phyloP scores from a whole-genome alignment of 495 filamentous ascomycete genomes.

The Bombardia bombarda region DNA sequence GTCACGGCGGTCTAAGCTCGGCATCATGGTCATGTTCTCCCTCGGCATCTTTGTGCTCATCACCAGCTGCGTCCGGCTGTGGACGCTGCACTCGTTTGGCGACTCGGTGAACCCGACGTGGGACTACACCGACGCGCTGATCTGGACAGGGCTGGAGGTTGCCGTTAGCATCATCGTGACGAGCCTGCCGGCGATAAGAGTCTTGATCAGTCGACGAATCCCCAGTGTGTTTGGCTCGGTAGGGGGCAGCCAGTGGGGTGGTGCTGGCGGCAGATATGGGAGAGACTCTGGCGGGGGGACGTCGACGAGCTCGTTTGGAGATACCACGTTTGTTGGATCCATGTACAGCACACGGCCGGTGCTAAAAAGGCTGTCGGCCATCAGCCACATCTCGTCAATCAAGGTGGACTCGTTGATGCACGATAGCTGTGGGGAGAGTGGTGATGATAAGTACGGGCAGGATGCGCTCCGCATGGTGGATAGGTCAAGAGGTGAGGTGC shows the following conservation, averaged over 20 bases:
- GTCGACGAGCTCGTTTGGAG: conserved; percentile 10
- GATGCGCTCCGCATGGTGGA: neutral
- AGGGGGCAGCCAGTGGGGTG: neutral
- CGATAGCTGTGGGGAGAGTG: neutral
- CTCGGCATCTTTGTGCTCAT: conserved; percentile 35
- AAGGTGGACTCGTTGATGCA: neutral
- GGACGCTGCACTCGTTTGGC: conserved; percentile 26
- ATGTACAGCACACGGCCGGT: conserved; percentile 6
- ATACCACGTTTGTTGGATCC: conserved; percentile 7
- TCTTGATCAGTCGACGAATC: conserved; percentile 19
- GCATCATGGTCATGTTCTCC: conserved; percentile 36
- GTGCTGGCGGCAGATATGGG: too few species aligned
- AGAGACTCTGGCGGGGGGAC: neutral
- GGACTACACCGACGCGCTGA: conserved; percentile 30
- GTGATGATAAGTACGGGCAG: neutral
- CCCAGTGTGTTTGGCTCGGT: conserved; percentile 19
- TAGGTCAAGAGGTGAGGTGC: neutral
- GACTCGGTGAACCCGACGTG: conserved; percentile 29
- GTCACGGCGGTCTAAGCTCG: conserved; percentile 24
- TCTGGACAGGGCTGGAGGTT: conserved; percentile 33
- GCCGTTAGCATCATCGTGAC: conserved; percentile 30
- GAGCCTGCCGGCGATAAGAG: conserved; percentile 29
- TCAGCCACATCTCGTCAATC: conserved; percentile 11
- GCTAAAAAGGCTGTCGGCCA: conserved; percentile 9
- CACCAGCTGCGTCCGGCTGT: conserved; percentile 28